Percentiles rank a stretch among this genome's conserved stretches.
Evolutionary conservation across 371 early-diverging fungal species (phyloP).

Genomic region (Mucor racemosus): DNA sequence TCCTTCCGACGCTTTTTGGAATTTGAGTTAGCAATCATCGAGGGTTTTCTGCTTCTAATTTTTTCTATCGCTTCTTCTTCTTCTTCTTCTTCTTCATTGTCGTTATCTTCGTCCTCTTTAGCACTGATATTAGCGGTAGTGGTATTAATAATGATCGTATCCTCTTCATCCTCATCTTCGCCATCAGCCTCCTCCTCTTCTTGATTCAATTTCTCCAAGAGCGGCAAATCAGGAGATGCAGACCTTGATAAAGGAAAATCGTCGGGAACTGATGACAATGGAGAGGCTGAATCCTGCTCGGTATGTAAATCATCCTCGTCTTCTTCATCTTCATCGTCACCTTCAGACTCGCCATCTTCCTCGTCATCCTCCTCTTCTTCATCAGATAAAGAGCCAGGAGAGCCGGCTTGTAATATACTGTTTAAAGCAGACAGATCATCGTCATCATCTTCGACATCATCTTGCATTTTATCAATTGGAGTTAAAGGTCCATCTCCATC

Average conservation of each 20-base stretch:
- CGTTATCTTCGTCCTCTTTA: not conserved
- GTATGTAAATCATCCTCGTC: constrained; percentile 19
- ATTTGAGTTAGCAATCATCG: not conserved
- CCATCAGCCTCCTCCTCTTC: constrained; percentile 7
- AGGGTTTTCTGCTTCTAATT: not conserved
- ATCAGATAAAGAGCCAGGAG: constrained; percentile 34
- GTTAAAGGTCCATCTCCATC: constrained; percentile 37
- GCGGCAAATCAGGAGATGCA: constrained; percentile 36
- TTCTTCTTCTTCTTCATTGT: constrained; percentile 4
- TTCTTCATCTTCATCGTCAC: constrained; percentile 12
- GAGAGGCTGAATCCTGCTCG: constrained; percentile 38
- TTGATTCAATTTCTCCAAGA: constrained; percentile 2
- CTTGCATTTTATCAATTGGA: constrained; percentile 34
- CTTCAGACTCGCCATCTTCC: constrained; percentile 9
- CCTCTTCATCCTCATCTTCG: constrained; percentile 6
- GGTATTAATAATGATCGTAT: not conserved
- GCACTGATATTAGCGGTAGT: not conserved
- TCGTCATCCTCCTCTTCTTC: constrained; percentile 25
- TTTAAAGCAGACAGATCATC: constrained; percentile 34
- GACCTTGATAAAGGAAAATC: constrained; percentile 46
- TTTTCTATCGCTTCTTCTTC: not conserved
- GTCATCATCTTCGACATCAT: constrained; percentile 24
- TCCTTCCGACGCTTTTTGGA: constrained; percentile 5
- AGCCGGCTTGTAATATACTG: constrained; percentile 32
- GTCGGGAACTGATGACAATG: constrained; percentile 47